A percentile compares a stretch with the other conserved stretches of the same genome.
These are phyloP conservation scores for Neofusicoccum cordaticola DNA, from an alignment of 2,329 filamentous ascomycete species.

Conservation along the genomic window DNA sequence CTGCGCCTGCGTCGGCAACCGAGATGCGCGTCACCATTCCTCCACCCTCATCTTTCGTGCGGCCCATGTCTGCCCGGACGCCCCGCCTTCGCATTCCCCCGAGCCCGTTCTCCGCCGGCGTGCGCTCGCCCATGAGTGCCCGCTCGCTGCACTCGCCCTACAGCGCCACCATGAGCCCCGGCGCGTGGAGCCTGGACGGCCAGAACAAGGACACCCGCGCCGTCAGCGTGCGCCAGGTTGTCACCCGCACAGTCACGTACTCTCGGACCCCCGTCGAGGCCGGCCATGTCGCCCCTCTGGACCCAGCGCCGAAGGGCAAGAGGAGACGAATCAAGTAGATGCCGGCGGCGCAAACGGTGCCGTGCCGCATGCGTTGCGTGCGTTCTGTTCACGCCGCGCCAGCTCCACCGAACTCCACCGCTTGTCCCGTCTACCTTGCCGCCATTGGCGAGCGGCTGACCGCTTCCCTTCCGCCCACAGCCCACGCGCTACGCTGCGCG, in stretches of 20 bases:
- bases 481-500: background rate
- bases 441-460: slow-evolving; percentile 14
- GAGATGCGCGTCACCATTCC: slow-evolving; percentile 51
- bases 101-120: slow-evolving; percentile 64
- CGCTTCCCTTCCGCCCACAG: background rate
- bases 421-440: background rate
- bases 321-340: slow-evolving; percentile 67
- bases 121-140: slow-evolving; percentile 63
- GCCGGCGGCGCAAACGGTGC: background rate
- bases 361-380: background rate
- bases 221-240: slow-evolving; percentile 77
- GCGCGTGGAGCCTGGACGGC: slow-evolving; percentile 73
- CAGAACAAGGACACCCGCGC: slow-evolving; percentile 51
- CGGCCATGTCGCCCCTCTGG: slow-evolving; percentile 59
- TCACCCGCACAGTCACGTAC: slow-evolving; percentile 92
- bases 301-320: slow-evolving; percentile 89
- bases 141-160: slow-evolving; percentile 67
- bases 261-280: slow-evolving; percentile 54
- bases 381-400: background rate
- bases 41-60: slow-evolving; percentile 62
- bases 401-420: slow-evolving; percentile 14
- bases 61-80: slow-evolving; percentile 58
- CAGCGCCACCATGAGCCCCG: slow-evolving; percentile 68
- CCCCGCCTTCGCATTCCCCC: slow-evolving; percentile 71
- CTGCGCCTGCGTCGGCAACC: slow-evolving; percentile 8